phyloP scores from a whole-genome alignment of 345 rosid species.

The Sonneratia alba region DNA sequence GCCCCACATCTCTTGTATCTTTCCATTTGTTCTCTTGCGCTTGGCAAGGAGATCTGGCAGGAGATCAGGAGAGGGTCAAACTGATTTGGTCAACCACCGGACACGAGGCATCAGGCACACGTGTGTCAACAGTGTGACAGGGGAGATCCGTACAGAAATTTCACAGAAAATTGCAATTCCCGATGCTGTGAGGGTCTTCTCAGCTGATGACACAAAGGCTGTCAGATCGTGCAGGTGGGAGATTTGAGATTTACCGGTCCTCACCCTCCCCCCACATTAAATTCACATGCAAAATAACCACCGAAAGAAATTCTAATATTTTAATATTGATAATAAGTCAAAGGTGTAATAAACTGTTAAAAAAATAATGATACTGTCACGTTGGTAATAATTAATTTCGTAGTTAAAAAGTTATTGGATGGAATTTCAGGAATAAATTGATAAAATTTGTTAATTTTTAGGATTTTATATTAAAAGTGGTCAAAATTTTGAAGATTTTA shows the following conservation, averaged over 20 bases:
- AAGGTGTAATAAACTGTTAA: too few species aligned
- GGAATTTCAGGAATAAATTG: too few species aligned
- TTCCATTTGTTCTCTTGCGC: background rate
- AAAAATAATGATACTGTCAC: too few species aligned
- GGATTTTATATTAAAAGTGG: too few species aligned
- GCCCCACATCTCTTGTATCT: too few species aligned
- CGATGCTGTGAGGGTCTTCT: background rate
- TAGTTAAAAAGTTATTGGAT: too few species aligned
- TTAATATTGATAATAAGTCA: too few species aligned
- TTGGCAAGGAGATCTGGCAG: background rate
- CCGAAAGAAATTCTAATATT: too few species aligned
- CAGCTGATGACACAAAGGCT: background rate
- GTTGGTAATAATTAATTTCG: too few species aligned
- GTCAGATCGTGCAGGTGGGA: background rate
- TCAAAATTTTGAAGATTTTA: too few species aligned
- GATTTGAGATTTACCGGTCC: background rate
- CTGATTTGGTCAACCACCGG: background rate
- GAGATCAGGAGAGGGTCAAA: background rate
- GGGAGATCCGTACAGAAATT: background rate
- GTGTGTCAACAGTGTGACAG: background rate
- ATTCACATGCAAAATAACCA: background rate
- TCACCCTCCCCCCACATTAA: background rate
- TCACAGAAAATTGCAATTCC: background rate
- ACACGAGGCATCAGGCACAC: slow-evolving; percentile 5
- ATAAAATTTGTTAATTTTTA: too few species aligned